A percentile compares a stretch with the other conserved stretches of the same genome.
phyloP scores from a whole-genome alignment of 495 filamentous ascomycete genomes.

The Penicillium manginii region DNA sequence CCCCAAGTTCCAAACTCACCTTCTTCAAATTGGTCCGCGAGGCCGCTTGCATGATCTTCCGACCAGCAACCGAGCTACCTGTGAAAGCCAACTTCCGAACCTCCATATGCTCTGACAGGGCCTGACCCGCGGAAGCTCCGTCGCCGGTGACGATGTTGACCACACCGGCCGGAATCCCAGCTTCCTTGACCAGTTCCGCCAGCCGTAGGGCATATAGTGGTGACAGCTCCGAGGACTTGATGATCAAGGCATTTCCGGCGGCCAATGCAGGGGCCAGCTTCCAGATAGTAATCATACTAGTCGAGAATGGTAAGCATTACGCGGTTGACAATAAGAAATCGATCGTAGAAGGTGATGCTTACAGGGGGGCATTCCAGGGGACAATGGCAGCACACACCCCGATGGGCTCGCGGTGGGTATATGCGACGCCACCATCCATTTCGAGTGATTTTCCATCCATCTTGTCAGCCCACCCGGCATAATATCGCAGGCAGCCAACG shows the following conservation, averaged over 20 bases:
- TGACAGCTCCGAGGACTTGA: constrained; percentile 92
- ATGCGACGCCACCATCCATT: constrained; percentile 29
- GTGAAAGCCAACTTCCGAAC: constrained; percentile 73
- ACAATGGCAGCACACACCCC: constrained; percentile 43
- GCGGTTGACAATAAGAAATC: constrained; percentile 30
- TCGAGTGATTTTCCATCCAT: constrained; percentile 35
- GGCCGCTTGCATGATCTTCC: constrained; percentile 35
- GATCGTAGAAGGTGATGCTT: constrained; percentile 3
- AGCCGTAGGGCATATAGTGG: constrained; percentile 87
- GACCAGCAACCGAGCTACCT: constrained; percentile 27
- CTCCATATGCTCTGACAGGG: constrained; percentile 72
- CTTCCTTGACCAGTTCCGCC: constrained; percentile 78
- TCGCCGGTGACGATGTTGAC: constrained; percentile 86
- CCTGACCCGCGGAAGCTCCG: constrained; percentile 75
- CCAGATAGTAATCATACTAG: constrained; percentile 72
- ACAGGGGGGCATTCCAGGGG: constrained; percentile 42
- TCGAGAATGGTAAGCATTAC: neutral
- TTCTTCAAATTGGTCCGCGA: constrained; percentile 54
- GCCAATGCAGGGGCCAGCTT: constrained; percentile 61
- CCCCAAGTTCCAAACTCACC: constrained; percentile 49
- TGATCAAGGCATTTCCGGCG: constrained; percentile 67
- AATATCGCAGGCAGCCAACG: constrained; percentile 34
- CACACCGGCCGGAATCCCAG: constrained; percentile 85
- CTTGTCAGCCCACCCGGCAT: constrained; percentile 42
- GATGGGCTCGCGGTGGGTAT: constrained; percentile 37